Evolutionary conservation across 2,329 filamentous ascomycete species (phyloP).

Genomic region (Fusarium torulosum): DNA sequence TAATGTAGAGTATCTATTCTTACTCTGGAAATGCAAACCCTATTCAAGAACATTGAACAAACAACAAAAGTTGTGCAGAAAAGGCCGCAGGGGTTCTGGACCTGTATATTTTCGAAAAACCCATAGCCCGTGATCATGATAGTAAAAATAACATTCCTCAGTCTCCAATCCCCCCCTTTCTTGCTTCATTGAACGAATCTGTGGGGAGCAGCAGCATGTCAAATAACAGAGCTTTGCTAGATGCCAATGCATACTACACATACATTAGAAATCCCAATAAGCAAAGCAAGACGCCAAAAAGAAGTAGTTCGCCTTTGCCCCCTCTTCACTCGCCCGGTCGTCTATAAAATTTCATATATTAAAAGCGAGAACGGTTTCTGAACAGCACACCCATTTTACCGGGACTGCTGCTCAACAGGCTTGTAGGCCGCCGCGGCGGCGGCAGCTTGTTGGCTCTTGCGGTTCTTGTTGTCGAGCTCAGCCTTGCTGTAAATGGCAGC

Average conservation of each 20-base stretch:
- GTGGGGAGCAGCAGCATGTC: conserved; percentile 27
- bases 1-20: conserved; percentile 37
- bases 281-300: conserved; percentile 36
- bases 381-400: conserved; percentile 29
- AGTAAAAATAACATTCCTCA: conserved; percentile 32
- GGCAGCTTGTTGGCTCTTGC: conserved; percentile 49
- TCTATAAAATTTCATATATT: conserved; percentile 48
- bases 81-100: conserved; percentile 34
- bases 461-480: conserved; percentile 63
- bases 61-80: conserved; percentile 37
- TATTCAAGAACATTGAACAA: conserved; percentile 44
- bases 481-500: conserved; percentile 70
- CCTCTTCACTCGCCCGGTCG: conserved; percentile 34
- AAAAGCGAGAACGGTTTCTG: conserved; percentile 40
- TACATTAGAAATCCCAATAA: conserved; percentile 23
- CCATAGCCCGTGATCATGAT: conserved; percentile 49
- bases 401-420: conserved; percentile 52
- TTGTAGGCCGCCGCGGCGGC: conserved; percentile 51
- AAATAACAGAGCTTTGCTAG: conserved; percentile 33
- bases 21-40: conserved; percentile 41
- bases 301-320: conserved; percentile 30
- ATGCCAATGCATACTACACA: conserved; percentile 19
- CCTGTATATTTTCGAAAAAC: conserved; percentile 41
- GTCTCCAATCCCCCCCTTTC: conserved; percentile 29
- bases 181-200: conserved; percentile 22